Base-by-base conservation (phyloP, 1,139 yeast genomes). In the Lodderomyces theae region DNA sequence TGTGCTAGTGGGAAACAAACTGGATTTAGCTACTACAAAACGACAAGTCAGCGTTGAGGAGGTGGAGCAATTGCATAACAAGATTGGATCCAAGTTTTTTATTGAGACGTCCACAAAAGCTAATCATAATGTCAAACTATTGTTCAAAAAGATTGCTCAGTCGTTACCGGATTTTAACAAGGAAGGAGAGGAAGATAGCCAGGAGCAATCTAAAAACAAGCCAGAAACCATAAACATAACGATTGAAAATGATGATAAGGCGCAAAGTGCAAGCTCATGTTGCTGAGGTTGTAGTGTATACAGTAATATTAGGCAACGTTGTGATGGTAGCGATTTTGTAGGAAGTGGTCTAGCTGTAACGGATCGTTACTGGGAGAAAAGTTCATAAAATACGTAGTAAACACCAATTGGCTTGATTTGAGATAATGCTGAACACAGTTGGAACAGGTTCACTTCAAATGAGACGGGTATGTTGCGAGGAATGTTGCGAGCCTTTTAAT, bases 71-170 rank as follows among this genome's bases (percentile, higher is more conserved):
- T 69, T 87, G 51, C 63, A 62, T 40, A 54, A 60, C 39, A 57
- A 58, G 37, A 64, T 64, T n/a, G 89, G 87, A 7, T 89, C 92
- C 34, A 77, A 81, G 56, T 80, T 85, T 48, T 88, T 84, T 60
- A 81, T 92, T 60, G 98, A 92, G 59, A 92, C 98, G 3, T 85
- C 95, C 48, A 94, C 97, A 23, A 92, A 90, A 64, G 92, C 92
- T 38, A 96, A 96, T 35, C 86, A 89, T 60, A 92, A 92, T 55
- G 96, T 92, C 41, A 90, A 92, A 64, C 77, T 81, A 43, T 69
- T 92, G 50, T 92, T 92, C 66, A 87, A 89, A 58, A 86, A 84
- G 58, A 86, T 92, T 48, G 98, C 97, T 10, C 86, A 85, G 58
- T 80, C 88, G 42, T 74, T 92, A 50, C 97, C 97, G 2, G 97